A percentile compares a stretch with the other conserved stretches of the same genome.
These are phyloP conservation scores for Collybia mongolica DNA, from an alignment of 768 basidiomycete species.

Conservation along the genomic window DNA sequence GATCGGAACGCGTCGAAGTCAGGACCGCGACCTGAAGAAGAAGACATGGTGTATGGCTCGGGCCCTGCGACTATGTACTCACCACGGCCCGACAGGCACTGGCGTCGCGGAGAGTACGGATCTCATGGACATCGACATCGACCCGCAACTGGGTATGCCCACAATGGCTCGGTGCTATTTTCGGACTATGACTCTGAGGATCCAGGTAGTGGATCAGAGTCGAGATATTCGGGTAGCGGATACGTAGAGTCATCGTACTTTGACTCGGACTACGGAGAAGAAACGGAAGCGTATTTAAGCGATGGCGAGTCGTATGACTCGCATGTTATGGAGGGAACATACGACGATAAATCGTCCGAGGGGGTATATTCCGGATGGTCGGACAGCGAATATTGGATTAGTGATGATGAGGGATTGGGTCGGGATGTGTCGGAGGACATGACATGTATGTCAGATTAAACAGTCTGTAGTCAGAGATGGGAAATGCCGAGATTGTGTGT, in stretches of 20 bases:
- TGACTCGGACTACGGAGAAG: neutral
- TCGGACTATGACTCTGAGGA: no score
- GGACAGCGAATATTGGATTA: no score
- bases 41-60: neutral
- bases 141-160: neutral
- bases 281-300: no score
- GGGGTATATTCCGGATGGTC: no score
- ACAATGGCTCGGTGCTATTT: no score
- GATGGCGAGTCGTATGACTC: no score
- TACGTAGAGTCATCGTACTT: neutral
- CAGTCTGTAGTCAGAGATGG: no score
- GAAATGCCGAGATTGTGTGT: no score
- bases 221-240: neutral
- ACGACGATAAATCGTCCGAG: no score
- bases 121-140: neutral
- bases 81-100: neutral
- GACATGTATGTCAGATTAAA: slow-evolving; percentile 3
- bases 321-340: no score
- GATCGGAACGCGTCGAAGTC: neutral
- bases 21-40: neutral
- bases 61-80: neutral
- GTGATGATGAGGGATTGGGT: neutral
- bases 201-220: no score
- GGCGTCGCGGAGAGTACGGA: neutral
- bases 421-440: slow-evolving; percentile 4